Evolutionary conservation across 2,329 filamentous ascomycete species (phyloP).

Genomic region (Pseudofabraea citricarpa): DNA sequence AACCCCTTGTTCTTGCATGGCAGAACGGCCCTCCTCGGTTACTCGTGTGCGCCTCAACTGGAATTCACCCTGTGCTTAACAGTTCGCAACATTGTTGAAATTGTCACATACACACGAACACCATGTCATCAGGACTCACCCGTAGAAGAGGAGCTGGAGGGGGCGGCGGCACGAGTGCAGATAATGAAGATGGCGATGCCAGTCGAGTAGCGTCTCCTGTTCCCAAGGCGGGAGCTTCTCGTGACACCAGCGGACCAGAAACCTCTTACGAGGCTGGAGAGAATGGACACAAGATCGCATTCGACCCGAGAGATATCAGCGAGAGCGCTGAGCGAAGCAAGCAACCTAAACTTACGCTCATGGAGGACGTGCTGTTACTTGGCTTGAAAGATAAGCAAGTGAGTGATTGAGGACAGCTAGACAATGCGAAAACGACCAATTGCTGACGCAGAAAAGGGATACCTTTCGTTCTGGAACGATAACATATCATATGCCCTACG

Average conservation of each 20-base stretch:
- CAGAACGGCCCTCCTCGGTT: conserved; percentile 12
- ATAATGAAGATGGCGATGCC: conserved; percentile 57
- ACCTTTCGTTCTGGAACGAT: conserved; percentile 99
- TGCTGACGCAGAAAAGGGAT: conserved; percentile 57
- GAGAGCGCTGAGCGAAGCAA: conserved; percentile 95
- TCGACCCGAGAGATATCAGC: conserved; percentile 93
- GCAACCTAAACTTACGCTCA: conserved; percentile 95
- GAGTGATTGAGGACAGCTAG: conserved; percentile 27
- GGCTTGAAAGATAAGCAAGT: conserved; percentile 99
- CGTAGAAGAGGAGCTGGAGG: conserved; percentile 64
- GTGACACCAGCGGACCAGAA: conserved; percentile 54
- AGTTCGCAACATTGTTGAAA: conserved; percentile 12
- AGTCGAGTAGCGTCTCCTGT: conserved; percentile 63
- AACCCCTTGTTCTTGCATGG: conserved; percentile 15
- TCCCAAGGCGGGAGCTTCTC: conserved; percentile 55
- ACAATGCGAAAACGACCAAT: conserved; percentile 2
- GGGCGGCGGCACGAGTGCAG: conserved; percentile 56
- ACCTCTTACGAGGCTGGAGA: conserved; percentile 89
- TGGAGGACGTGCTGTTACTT: conserved; percentile 95
- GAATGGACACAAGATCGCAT: conserved; percentile 98
- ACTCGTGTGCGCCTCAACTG: conserved; percentile 17
- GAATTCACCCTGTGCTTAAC: conserved; percentile 17
- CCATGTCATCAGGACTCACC: conserved; percentile 54
- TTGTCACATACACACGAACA: conserved; percentile 4
- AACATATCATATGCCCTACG: conserved; percentile 98